These are phyloP conservation scores for Rhizopus sp. DNA, from an alignment of 371 early-diverging fungal species.

Conservation along the genomic window DNA sequence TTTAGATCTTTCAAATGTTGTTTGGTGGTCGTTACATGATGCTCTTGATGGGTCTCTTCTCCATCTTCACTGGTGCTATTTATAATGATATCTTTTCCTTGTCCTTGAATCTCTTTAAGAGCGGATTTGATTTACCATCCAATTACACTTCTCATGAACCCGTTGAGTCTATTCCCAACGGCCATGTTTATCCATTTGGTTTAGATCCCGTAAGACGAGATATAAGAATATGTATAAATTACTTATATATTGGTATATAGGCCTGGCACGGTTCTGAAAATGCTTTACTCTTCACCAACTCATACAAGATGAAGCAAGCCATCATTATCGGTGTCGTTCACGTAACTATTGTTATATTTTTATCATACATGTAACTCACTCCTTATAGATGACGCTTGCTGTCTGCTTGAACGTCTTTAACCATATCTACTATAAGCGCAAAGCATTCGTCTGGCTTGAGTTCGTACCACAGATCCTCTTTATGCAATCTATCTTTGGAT, in stretches of 20 bases:
- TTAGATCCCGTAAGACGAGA: conserved; percentile 69
- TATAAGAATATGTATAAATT: neutral
- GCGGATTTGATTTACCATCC: conserved; percentile 75
- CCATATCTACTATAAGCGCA: conserved; percentile 84
- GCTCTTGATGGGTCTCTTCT: conserved; percentile 95
- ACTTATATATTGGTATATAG: conserved; percentile 45
- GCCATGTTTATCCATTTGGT: conserved; percentile 70
- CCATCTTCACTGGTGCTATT: conserved; percentile 97
- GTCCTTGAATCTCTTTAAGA: conserved; percentile 73
- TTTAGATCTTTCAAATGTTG: conserved; percentile 81
- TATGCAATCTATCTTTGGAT: conserved; percentile 95
- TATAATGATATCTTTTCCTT: conserved; percentile 98
- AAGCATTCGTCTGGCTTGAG: conserved; percentile 81
- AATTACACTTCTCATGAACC: conserved; percentile 44
- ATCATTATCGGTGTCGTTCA: conserved; percentile 98
- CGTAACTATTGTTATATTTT: conserved; percentile 32
- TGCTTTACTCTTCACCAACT: conserved; percentile 94
- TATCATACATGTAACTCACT: neutral
- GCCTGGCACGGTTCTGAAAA: conserved; percentile 97
- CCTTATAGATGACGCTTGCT: conserved; percentile 88
- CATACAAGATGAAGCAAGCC: conserved; percentile 99
- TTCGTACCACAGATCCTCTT: conserved; percentile 96
- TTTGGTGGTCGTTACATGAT: conserved; percentile 98
- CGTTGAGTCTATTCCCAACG: conserved; percentile 47
- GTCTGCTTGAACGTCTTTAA: conserved; percentile 93